Percentiles rank a stretch among this genome's conserved stretches.
Conservation (phyloP, 108 stramenopile species). For the Nannochloropsis salina region DNA sequence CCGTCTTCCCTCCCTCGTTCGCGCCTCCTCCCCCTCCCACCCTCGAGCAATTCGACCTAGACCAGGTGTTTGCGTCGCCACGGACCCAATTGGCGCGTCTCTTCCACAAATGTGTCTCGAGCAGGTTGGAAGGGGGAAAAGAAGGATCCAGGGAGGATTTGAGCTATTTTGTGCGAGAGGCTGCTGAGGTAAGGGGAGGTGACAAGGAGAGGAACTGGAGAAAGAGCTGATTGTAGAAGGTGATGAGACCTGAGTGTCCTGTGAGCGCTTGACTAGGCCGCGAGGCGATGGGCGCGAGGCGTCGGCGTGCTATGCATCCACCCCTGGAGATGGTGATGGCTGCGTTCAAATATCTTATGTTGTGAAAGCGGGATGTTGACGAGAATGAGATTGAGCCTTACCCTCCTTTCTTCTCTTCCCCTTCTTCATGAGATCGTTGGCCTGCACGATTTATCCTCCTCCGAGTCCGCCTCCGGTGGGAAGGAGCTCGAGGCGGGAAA, state of each 20-base stretch:
- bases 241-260: too few species aligned
- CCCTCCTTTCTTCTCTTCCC: not conserved
- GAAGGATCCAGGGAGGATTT: not conserved
- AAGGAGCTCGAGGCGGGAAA: too few species aligned
- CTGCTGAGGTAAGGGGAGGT: not conserved
- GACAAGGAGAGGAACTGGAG: too few species aligned
- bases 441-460: too few species aligned
- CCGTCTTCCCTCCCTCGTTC: not conserved
- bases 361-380: not conserved
- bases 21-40: not conserved
- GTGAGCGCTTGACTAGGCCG: too few species aligned
- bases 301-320: too few species aligned
- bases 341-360: not conserved
- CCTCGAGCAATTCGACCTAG: not conserved
- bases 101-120: not conserved
- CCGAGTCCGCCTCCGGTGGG: not conserved
- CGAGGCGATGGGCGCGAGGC: too few species aligned
- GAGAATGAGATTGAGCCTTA: not conserved
- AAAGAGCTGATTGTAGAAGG: too few species aligned
- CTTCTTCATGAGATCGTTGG: not conserved
- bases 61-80: not conserved
- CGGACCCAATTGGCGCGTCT: not conserved
- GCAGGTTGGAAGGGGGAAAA: not conserved
- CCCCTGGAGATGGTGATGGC: too few species aligned
- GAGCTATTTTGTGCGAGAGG: not conserved